Conservation (phyloP, 192 early-diverging fungal species). For the Oehlia diaphana region DNA sequence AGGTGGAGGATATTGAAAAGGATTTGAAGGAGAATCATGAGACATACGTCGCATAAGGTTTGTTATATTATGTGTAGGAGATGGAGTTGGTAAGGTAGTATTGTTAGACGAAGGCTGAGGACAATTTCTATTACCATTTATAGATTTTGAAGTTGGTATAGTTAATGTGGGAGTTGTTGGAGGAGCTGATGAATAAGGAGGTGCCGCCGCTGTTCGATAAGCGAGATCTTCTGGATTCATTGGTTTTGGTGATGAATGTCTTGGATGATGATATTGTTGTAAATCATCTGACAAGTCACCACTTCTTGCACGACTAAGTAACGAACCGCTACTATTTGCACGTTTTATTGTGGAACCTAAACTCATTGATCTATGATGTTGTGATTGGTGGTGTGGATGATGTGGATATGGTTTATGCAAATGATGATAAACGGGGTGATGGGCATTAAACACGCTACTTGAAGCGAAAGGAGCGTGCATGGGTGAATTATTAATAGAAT, state of each 20-base stretch:
- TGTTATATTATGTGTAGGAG: slow-evolving; percentile 17
- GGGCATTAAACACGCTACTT: slow-evolving; percentile 32
- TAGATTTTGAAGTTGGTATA: slow-evolving; percentile 26
- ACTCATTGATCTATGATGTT: slow-evolving; percentile 29
- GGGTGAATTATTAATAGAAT: background rate
- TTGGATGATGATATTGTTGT: slow-evolving; percentile 22
- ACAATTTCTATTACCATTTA: background rate
- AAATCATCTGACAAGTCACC: slow-evolving; percentile 23
- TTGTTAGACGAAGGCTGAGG: background rate
- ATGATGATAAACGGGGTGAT: slow-evolving; percentile 34
- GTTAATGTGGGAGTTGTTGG: slow-evolving; percentile 23
- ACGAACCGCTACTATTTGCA: slow-evolving; percentile 27
- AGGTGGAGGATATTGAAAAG: slow-evolving; percentile 9
- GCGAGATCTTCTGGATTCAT: slow-evolving; percentile 22
- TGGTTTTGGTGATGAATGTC: slow-evolving; percentile 20
- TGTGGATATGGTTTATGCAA: slow-evolving; percentile 20
- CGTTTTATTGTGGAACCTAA: slow-evolving; percentile 28
- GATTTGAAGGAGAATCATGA: slow-evolving; percentile 23
- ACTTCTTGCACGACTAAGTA: slow-evolving; percentile 21
- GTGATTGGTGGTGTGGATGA: background rate
- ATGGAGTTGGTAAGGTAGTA: background rate
- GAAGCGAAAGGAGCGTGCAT: slow-evolving; percentile 25
- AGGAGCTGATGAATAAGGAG: slow-evolving; percentile 20
- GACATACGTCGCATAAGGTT: slow-evolving; percentile 24
- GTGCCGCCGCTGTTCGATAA: slow-evolving; percentile 18